A percentile compares a stretch with the other conserved stretches of the same genome.
Conservation (phyloP, 768 basidiomycete genomes). For the Lentinula boryana region DNA sequence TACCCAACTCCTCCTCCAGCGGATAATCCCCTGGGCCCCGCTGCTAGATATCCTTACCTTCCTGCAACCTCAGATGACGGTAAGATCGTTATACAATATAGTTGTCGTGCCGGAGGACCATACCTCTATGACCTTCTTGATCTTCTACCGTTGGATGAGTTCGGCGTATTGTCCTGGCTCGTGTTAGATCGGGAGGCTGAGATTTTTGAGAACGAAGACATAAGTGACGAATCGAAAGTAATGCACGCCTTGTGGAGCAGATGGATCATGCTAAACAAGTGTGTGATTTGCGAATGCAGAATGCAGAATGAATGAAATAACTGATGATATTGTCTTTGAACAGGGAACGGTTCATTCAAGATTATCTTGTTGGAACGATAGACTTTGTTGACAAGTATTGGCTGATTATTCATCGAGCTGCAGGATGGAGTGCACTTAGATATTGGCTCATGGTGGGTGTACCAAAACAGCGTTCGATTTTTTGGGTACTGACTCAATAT, state of each 20-base stretch:
- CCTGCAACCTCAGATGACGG: conserved; percentile 42
- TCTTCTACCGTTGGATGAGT: conserved; percentile 51
- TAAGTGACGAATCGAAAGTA: conserved; percentile 71
- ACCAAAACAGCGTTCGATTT: background rate
- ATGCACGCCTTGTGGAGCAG: conserved; percentile 74
- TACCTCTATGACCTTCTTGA: conserved; percentile 61
- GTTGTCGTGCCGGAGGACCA: conserved; percentile 62
- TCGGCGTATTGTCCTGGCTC: conserved; percentile 64
- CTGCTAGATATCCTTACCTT: conserved; percentile 44
- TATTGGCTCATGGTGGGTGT: conserved; percentile 52
- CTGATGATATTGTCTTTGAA: background rate
- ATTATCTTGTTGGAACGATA: conserved; percentile 47
- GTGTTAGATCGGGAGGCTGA: conserved; percentile 73
- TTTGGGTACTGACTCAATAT: background rate
- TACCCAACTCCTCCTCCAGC: conserved; percentile 36
- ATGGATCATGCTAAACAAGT: conserved; percentile 67
- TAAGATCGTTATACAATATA: conserved; percentile 43
- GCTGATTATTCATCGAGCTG: conserved; percentile 61
- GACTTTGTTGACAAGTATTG: conserved; percentile 57
- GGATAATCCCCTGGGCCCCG: conserved; percentile 43
- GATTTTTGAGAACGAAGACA: conserved; percentile 64
- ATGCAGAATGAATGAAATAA: background rate
- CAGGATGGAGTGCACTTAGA: conserved; percentile 60
- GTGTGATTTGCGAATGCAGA: conserved; percentile 6
- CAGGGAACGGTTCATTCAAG: conserved; percentile 50